Percentiles rank a stretch among this genome's conserved stretches.
phyloP scores from a whole-genome alignment of 208 protist species.

The Endotrypanum monterogeii region DNA sequence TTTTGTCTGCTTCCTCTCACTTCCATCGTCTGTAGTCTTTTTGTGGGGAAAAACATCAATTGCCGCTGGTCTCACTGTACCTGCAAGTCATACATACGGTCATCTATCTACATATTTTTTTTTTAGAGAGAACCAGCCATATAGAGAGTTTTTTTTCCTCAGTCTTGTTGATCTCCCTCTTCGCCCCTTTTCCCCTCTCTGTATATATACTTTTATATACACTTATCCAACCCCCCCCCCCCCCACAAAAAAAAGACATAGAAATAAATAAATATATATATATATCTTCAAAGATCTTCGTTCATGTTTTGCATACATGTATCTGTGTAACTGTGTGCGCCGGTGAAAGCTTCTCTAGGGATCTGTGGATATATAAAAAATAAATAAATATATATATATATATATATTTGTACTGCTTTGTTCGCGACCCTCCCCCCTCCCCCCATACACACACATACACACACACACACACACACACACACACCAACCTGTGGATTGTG shows the following conservation, averaged over 20 bases:
- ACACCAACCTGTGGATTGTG: background rate
- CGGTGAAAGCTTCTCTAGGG: background rate
- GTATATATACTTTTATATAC: too few species aligned
- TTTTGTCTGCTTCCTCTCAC: too few species aligned
- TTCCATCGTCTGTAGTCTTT: too few species aligned
- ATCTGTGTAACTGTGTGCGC: background rate
- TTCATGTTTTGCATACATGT: too few species aligned
- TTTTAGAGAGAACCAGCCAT: too few species aligned
- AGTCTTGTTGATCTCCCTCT: background rate
- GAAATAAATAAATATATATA: too few species aligned
- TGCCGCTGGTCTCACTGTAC: too few species aligned
- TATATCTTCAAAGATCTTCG: too few species aligned
- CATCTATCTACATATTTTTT: too few species aligned
- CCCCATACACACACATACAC: background rate
- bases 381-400: too few species aligned
- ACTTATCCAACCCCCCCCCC: background rate
- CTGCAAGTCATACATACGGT: too few species aligned
- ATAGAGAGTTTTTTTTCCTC: background rate
- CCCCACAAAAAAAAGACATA: background rate
- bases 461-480: conserved; percentile 17
- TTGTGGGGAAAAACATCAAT: too few species aligned
- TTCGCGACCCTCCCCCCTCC: background rate
- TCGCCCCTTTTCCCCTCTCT: background rate
- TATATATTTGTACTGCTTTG: background rate
- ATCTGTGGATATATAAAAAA: background rate